phyloP scores from a whole-genome alignment of 2,329 filamentous ascomycete species.

The Macrophomina pseudophaseolina region DNA sequence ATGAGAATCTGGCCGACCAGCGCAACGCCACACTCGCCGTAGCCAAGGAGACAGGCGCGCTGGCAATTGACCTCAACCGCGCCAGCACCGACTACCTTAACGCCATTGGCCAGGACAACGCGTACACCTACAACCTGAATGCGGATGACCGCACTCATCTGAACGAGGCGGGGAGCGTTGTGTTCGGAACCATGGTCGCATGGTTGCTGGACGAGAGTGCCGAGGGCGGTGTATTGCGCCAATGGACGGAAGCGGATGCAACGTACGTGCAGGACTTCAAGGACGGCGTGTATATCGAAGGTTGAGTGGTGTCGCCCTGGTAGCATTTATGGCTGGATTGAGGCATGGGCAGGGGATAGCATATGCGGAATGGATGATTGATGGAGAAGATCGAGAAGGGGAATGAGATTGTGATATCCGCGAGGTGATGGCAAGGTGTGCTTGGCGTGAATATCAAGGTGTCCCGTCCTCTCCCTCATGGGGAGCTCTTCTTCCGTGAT shows the following conservation, averaged over 20 bases:
- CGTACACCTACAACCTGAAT: conserved; percentile 16
- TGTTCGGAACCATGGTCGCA: conserved; percentile 24
- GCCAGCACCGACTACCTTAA: conserved; percentile 21
- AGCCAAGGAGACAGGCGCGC: not conserved
- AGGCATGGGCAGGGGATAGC: not conserved
- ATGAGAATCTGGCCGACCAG: conserved; percentile 18
- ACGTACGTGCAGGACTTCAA: not conserved
- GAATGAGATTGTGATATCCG: not conserved
- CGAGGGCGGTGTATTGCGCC: not conserved
- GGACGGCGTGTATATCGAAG: not conserved
- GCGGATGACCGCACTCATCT: conserved; percentile 21
- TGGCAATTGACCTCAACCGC: conserved; percentile 20
- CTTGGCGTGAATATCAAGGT: not conserved
- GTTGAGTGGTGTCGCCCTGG: not conserved
- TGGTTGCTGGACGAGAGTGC: conserved; percentile 22
- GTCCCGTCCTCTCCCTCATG: not conserved
- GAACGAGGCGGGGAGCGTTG: conserved; percentile 17
- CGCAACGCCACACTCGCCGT: conserved; percentile 19
- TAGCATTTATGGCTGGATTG: not conserved
- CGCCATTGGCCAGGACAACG: conserved; percentile 18
- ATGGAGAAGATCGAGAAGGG: not conserved
- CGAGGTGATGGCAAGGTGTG: not conserved
- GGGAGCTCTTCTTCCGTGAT: not conserved
- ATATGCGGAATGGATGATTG: not conserved
- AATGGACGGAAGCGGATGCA: not conserved